Evolutionary conservation across 805 yeast genomes (phyloP), one percentile per base, ranked within the genome.

Genomic region (Nakazawaea holstii): DNA sequence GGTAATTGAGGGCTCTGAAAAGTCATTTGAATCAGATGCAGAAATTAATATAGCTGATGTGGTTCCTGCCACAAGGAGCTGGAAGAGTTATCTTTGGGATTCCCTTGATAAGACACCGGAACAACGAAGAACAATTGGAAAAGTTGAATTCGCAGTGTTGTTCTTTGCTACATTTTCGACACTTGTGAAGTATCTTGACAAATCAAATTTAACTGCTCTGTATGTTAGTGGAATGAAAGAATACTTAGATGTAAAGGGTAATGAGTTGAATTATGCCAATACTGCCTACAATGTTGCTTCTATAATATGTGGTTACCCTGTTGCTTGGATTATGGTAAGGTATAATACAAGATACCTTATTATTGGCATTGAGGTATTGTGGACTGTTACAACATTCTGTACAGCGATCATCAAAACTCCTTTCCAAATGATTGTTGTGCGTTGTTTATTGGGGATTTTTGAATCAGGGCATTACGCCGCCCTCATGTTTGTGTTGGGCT

Each of bases 391-490:
- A 13, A 49, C 52, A 15, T 40, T 49, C 20, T 39, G 42, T n/a
- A 31, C 31, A 29, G 20, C 45, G 5, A 29, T 33, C 9, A 48
- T 48, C 36, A 38, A 44, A 28, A 44, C 51, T 11, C 48, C 49
- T 11, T 30, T 40, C 15, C 51, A 48, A 28, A 39, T 48, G 45
- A 32, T 44, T 39, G 48, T 44, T 8, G 14, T 48, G 8, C 32
- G 51, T 33, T 30, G 35, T 28, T 24, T 48, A 7, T 11, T 46
- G 49, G 87, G 84, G 35, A 75, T 76, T 0, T 78, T 80, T 56
- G 89, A 84, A 57, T 74, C 84, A 2, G 79, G 81, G 17, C 73
- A 69, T 56, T 68, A 76, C 64, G 81, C 86, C 11, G 81, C 79
- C 15, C 66, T 78, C 47, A 83, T 78, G 52, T 78, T 76, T 52